Percentiles rank a stretch among this genome's conserved stretches.
These are phyloP conservation scores for Blastocystis sp. DNA, from an alignment of 352 stramenopile genomes.

Conservation along the genomic window DNA sequence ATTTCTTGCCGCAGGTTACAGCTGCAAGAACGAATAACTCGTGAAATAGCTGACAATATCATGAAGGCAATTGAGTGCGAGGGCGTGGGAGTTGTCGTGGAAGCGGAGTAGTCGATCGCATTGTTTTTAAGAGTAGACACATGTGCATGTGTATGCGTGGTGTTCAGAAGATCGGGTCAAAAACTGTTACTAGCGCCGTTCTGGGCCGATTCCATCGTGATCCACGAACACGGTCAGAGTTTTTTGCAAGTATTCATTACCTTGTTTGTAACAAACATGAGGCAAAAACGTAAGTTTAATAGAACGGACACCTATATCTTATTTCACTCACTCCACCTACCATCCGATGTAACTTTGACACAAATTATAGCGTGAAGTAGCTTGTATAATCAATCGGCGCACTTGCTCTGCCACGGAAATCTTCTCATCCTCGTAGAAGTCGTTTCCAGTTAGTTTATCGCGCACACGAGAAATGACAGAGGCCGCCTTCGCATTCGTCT, in stretches of 20 bases:
- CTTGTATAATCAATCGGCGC: constrained; percentile 92
- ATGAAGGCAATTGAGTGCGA: constrained; percentile 89
- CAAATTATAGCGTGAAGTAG: constrained; percentile 95
- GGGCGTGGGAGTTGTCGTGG: constrained; percentile 94
- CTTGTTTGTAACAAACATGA: not conserved
- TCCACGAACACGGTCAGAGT: constrained; percentile 73
- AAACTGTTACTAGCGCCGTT: constrained; percentile 90
- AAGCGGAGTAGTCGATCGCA: constrained; percentile 69
- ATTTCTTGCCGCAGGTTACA: constrained; percentile 91
- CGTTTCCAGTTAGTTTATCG: constrained; percentile 93
- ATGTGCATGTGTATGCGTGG: constrained; percentile 99
- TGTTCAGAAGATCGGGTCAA: constrained; percentile 90
- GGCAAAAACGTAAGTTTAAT: not conserved
- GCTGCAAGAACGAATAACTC: constrained; percentile 96
- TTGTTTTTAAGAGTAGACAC: constrained; percentile 71
- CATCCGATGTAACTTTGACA: constrained; percentile 97
- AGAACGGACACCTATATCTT: constrained; percentile 60
- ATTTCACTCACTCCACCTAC: constrained; percentile 66
- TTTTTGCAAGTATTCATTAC: constrained; percentile 68
- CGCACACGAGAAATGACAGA: constrained; percentile 90
- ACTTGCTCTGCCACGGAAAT: constrained; percentile 85
- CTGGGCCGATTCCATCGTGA: constrained; percentile 81
- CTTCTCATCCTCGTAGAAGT: constrained; percentile 79
- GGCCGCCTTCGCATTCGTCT: constrained; percentile 66
- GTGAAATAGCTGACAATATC: constrained; percentile 94